These are phyloP conservation scores for Phytomonas sp. DNA, from an alignment of 208 protist genomes.

Conservation along the genomic window DNA sequence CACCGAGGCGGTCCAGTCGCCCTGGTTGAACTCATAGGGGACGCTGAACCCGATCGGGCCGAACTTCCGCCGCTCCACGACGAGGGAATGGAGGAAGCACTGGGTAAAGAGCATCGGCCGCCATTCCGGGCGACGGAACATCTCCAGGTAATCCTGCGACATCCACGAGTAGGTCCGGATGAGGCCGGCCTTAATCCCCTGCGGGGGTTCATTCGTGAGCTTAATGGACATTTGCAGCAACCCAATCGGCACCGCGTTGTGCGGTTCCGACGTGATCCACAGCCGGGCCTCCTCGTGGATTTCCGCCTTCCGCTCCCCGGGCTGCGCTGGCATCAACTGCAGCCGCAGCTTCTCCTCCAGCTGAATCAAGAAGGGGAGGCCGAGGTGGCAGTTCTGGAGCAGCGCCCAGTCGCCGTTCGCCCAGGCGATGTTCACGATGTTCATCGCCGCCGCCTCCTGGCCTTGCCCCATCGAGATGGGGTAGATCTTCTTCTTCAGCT, in stretches of 20 bases:
- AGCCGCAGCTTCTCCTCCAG: conserved; percentile 86
- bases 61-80: conserved; percentile 97
- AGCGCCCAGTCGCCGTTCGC: conserved; percentile 92
- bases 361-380: conserved; percentile 86
- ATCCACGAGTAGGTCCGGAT: conserved; percentile 94
- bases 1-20: conserved; percentile 94
- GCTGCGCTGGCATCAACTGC: conserved; percentile 57
- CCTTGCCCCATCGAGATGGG: conserved; percentile 98
- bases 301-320: conserved; percentile 70
- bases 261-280: conserved; percentile 95
- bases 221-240: conserved; percentile 97
- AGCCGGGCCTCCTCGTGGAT: conserved; percentile 92
- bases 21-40: conserved; percentile 98
- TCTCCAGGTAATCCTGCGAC: conserved; percentile 95
- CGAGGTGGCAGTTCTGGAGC: conserved; percentile 97
- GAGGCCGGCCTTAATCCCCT: conserved; percentile 95
- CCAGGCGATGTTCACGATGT: conserved; percentile 80
- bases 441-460: conserved; percentile 94
- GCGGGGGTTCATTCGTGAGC: conserved; percentile 97
- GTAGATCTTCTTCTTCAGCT: conserved; percentile 92
- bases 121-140: conserved; percentile 95
- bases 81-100: conserved; percentile 96
- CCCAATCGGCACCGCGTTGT: conserved; percentile 91
- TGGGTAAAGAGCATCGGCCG: conserved; percentile 94
- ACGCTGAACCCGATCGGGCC: conserved; percentile 98